Evolutionary conservation across 2,329 filamentous ascomycete species (phyloP).

Genomic region (Dendrostoma leiphaemia): DNA sequence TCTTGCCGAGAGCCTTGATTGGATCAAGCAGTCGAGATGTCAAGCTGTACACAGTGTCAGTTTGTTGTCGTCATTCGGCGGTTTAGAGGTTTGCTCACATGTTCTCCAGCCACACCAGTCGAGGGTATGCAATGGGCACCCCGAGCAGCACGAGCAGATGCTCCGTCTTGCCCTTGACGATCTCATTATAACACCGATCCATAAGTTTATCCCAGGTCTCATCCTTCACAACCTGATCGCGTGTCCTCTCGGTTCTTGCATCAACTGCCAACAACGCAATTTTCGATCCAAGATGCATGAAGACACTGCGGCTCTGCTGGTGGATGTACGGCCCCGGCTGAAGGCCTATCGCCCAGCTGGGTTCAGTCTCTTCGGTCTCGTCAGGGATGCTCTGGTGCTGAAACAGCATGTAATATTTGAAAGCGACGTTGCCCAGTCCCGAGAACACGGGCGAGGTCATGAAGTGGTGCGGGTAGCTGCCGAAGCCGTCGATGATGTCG

Average conservation of each 20-base stretch:
- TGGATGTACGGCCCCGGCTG: conserved; percentile 86
- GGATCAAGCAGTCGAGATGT: conserved; percentile 86
- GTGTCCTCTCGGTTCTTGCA: conserved; percentile 84
- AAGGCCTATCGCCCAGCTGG: conserved; percentile 84
- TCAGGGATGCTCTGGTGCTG: conserved; percentile 86
- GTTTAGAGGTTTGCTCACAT: conserved; percentile 48
- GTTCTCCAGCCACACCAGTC: conserved; percentile 71
- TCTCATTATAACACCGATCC: conserved; percentile 78
- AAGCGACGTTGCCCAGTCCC: conserved; percentile 85
- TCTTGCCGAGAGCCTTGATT: conserved; percentile 81
- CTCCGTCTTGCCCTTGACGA: conserved; percentile 79
- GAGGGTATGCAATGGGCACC: conserved; percentile 78
- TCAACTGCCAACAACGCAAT: conserved; percentile 85
- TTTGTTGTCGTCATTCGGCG: not conserved
- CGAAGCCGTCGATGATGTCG: conserved; percentile 87
- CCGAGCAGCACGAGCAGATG: conserved; percentile 87
- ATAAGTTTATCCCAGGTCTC: conserved; percentile 85
- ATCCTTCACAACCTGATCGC: conserved; percentile 75
- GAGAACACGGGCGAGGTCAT: conserved; percentile 90
- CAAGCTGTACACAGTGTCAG: conserved; percentile 45
- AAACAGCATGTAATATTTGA: conserved; percentile 99
- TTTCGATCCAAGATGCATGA: conserved; percentile 76
- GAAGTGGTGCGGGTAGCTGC: conserved; percentile 87
- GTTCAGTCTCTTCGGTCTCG: conserved; percentile 80
- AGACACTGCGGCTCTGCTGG: conserved; percentile 80